Conservation (phyloP, 805 yeast genomes). For the Yamadazyma phyllophila region DNA sequence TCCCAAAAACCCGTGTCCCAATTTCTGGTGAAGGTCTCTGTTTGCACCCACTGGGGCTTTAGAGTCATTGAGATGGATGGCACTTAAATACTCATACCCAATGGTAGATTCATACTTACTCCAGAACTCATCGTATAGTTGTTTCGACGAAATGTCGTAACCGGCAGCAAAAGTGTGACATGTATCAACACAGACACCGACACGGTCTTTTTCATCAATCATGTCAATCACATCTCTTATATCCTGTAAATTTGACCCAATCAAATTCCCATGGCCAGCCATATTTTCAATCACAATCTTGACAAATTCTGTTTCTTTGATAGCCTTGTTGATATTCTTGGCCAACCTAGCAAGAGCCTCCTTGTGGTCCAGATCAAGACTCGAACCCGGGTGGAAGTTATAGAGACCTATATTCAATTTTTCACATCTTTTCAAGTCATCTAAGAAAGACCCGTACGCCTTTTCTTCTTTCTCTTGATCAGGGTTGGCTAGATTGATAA, state of each 20-base stretch:
- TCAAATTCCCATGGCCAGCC: slow-evolving; percentile 95
- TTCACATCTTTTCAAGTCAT: slow-evolving; percentile 87
- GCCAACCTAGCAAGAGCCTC: slow-evolving; percentile 72
- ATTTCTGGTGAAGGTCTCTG: slow-evolving; percentile 84
- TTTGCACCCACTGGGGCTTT: slow-evolving; percentile 90
- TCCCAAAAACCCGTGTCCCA: slow-evolving; percentile 89
- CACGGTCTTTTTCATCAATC: slow-evolving; percentile 76
- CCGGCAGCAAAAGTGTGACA: slow-evolving; percentile 98
- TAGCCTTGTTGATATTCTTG: slow-evolving; percentile 73
- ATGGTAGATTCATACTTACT: slow-evolving; percentile 65
- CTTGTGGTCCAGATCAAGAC: slow-evolving; percentile 63
- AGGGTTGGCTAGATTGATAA: slow-evolving; percentile 90
- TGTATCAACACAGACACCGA: slow-evolving; percentile 96
- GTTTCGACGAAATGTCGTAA: slow-evolving; percentile 70
- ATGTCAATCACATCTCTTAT: slow-evolving; percentile 67
- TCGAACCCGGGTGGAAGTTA: slow-evolving; percentile 93
- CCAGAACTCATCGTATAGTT: slow-evolving; percentile 68
- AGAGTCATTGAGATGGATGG: slow-evolving; percentile 91
- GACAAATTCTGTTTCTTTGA: slow-evolving; percentile 69
- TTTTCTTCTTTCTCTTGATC: slow-evolving; percentile 74
- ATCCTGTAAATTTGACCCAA: slow-evolving; percentile 81
- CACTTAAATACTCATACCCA: slow-evolving; percentile 72
- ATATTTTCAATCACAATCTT: slow-evolving; percentile 91
- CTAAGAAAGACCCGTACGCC: slow-evolving; percentile 75
- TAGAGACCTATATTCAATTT: slow-evolving; percentile 78